Conservation (phyloP, 192 early-diverging fungal species). For the Entomortierella beljakovae region DNA sequence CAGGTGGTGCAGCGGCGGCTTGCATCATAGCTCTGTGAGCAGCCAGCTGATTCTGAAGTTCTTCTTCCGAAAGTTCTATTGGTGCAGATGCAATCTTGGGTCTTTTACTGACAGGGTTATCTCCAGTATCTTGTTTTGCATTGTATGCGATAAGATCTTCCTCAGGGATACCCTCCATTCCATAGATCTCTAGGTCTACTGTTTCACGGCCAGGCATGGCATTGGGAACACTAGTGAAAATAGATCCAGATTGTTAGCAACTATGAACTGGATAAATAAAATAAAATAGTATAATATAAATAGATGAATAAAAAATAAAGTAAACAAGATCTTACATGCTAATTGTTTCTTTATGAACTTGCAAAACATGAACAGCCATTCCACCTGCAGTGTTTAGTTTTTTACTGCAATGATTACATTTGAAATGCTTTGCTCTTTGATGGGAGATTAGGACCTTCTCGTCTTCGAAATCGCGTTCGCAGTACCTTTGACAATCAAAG, state of each 20-base stretch:
- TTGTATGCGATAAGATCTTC: constrained; percentile 81
- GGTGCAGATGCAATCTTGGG: constrained; percentile 52
- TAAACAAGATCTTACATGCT: constrained; percentile 62
- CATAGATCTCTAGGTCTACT: constrained; percentile 94
- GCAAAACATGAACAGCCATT: constrained; percentile 88
- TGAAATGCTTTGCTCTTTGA: constrained; percentile 95
- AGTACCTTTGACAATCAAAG: constrained; percentile 74
- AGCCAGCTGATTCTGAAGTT: constrained; percentile 58
- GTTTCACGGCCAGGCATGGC: constrained; percentile 86
- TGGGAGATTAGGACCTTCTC: constrained; percentile 94
- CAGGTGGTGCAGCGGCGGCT: constrained; percentile 20
- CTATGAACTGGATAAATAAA: not conserved
- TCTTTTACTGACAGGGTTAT: constrained; percentile 58
- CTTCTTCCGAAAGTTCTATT: constrained; percentile 51
- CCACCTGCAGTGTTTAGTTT: constrained; percentile 91
- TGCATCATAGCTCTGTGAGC: constrained; percentile 63
- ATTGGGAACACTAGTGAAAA: constrained; percentile 81
- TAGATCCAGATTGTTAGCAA: not conserved
- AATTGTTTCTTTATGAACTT: constrained; percentile 94
- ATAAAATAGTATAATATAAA: not conserved
- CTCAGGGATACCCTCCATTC: constrained; percentile 91
- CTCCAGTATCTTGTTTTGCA: constrained; percentile 57
- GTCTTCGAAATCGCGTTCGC: constrained; percentile 95
- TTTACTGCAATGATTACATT: constrained; percentile 87
- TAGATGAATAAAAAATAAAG: no score